phyloP scores from a whole-genome alignment of 345 rosid genomes.

The Arabis hirsuta region DNA sequence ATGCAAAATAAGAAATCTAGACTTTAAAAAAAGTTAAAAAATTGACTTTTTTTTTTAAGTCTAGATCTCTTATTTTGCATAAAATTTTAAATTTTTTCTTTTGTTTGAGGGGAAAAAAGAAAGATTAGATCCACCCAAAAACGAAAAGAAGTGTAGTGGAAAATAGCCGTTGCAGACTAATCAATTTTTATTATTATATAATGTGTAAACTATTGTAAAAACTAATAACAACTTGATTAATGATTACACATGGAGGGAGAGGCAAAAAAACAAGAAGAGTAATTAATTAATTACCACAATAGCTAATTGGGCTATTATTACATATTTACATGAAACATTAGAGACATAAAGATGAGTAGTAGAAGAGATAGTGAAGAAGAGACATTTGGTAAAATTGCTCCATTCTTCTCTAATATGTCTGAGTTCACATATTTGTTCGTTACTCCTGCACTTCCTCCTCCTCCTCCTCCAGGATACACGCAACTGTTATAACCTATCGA shows the following conservation, averaged over 20 bases:
- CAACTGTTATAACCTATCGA: slow-evolving; percentile 64
- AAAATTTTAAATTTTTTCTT: no score
- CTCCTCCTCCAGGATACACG: slow-evolving; percentile 62
- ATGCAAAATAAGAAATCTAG: no score
- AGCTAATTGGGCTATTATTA: slow-evolving; percentile 11
- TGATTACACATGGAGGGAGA: neutral
- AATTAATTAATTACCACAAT: slow-evolving; percentile 19
- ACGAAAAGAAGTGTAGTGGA: neutral
- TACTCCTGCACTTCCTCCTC: slow-evolving; percentile 36
- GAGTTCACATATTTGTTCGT: slow-evolving; percentile 44
- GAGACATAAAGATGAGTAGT: slow-evolving; percentile 22
- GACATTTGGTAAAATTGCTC: slow-evolving; percentile 23
- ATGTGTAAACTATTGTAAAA: slow-evolving; percentile 4
- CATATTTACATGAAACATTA: slow-evolving; percentile 38
- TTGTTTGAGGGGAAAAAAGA: no score
- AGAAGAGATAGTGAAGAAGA: slow-evolving; percentile 29
- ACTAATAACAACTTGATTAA: slow-evolving; percentile 22
- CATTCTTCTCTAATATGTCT: slow-evolving; percentile 39
- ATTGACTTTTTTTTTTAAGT: no score
- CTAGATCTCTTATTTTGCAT: no score
- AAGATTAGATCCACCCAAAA: neutral
- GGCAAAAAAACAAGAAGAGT: neutral
- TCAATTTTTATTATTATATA: neutral
- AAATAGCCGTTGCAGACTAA: slow-evolving; percentile 19
- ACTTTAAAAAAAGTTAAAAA: no score